Base-by-base conservation (phyloP, 768 basidiomycete species). In the Leccinum aurantiacum region DNA sequence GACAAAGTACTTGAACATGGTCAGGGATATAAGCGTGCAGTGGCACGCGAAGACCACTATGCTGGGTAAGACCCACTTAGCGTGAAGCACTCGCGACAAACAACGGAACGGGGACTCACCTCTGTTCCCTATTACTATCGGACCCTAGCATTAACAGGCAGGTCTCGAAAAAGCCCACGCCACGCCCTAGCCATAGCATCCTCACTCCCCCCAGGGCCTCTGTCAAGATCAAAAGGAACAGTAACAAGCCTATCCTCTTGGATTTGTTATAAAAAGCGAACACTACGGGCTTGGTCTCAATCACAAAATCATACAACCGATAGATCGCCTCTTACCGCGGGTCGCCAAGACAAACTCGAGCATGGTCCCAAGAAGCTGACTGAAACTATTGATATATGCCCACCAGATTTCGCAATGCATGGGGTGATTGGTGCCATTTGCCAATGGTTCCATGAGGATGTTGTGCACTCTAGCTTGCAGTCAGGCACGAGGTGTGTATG, bases 181-280 rank as follows among this genome's bases (percentile, higher is more conserved):
- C 44, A 13, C 44, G 44, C 5, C 44, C 44, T 46, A 19, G 44
- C 44, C 44, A 46, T 19, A 46, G 44, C 44, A 46, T 46, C 44
- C 44, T 46, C 44, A 46, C 44, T 46, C 44, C 44, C 19, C 44
- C 44, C 44, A 46, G 5, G 44, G 44, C 44, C 19, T 46, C 44
- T 46, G 44, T 11, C 19, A 58, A 10, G 27, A 65, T 57, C 50
- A 63, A 46, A 38, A 51, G 17, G 10, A 3, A 33, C 6, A 68
- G 17, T 3, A 65, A 11, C 29, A 64, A 27, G 9, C 25, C 61
- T 35, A 70, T 17, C 17, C 15, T 59, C 22, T 24, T 60, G 13
- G 62, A 68, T 53, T 59, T 58, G 19, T 68, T 67, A 22, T 68
- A 68, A 3, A 69, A 53, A 17, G 67, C 67, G 31, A 56, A 61